Conservation (phyloP, 805 yeast genomes). For the Candida coquimbonensis region DNA sequence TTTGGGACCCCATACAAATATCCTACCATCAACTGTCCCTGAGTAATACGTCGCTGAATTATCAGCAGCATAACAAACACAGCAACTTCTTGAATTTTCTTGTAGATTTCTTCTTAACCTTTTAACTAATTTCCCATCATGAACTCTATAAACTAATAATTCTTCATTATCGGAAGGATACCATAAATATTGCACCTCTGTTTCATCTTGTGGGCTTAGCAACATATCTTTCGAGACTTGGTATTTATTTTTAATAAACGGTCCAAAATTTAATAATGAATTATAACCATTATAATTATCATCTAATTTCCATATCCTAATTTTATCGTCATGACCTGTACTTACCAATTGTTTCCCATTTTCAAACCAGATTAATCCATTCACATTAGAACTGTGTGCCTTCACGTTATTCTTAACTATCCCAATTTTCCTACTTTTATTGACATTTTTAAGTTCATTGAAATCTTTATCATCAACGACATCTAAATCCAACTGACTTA, state of each 20-base stretch:
- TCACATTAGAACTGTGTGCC: conserved; percentile 75
- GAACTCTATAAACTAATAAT: conserved; percentile 46
- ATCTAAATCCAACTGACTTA: conserved; percentile 55
- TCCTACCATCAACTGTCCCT: conserved; percentile 65
- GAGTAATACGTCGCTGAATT: conserved; percentile 41
- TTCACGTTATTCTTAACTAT: conserved; percentile 24
- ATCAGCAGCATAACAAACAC: conserved; percentile 43
- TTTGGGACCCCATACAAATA: conserved; percentile 48
- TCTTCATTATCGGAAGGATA: conserved; percentile 77
- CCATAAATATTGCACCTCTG: conserved; percentile 50
- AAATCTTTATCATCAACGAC: conserved; percentile 30
- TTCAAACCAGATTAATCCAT: conserved; percentile 72
- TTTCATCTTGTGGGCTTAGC: conserved; percentile 38
- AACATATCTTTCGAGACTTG: conserved; percentile 20
- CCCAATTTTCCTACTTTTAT: conserved; percentile 18
- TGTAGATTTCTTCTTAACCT: conserved; percentile 43
- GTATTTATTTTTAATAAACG: conserved; percentile 59
- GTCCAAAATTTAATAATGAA: conserved; percentile 69
- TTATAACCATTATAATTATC: conserved; percentile 44
- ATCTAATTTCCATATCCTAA: conserved; percentile 69
- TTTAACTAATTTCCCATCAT: conserved; percentile 57
- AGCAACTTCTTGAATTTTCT: conserved; percentile 38
- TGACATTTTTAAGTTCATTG: conserved; percentile 8
- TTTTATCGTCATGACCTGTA: conserved; percentile 74
- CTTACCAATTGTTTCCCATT: conserved; percentile 56